These are phyloP conservation scores for Irpex sp. DNA, from an alignment of 1,284 basidiomycete genomes.

Conservation along the genomic window DNA sequence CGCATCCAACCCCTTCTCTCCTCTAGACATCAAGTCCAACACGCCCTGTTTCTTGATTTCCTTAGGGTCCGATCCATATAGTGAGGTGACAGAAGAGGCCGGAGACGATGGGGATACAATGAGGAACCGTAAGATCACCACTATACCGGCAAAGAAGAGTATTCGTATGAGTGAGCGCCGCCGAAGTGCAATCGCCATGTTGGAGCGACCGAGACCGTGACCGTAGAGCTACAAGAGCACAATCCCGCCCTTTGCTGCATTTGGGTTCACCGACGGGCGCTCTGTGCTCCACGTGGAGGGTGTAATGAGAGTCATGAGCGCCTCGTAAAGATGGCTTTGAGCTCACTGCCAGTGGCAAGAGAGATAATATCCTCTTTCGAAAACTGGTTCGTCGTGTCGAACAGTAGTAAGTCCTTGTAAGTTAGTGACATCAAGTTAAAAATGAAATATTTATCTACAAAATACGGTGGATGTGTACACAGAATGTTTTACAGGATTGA, in stretches of 20 bases:
- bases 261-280: background rate
- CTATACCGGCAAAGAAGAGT: constrained; percentile 28
- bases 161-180: constrained; percentile 34
- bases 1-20: constrained; percentile 84
- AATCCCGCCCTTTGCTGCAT: background rate
- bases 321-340: too few species aligned
- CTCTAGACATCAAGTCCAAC: constrained; percentile 78
- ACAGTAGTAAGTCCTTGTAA: too few species aligned
- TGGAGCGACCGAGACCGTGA: background rate
- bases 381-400: too few species aligned
- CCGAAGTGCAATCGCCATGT: constrained; percentile 32
- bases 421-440: too few species aligned
- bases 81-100: constrained; percentile 25
- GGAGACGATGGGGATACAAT: constrained; percentile 43
- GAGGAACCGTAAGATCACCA: constrained; percentile 34
- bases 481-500: too few species aligned
- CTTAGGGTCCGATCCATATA: constrained; percentile 29
- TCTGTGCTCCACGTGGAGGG: background rate
- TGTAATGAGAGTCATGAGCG: too few species aligned
- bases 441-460: too few species aligned
- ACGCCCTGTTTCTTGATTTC: constrained; percentile 80
- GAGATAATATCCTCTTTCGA: too few species aligned
- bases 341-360: too few species aligned
- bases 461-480: too few species aligned
- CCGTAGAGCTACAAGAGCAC: background rate